Conservation (phyloP, 2,329 filamentous ascomycete species). For the Cadophora sp. region DNA sequence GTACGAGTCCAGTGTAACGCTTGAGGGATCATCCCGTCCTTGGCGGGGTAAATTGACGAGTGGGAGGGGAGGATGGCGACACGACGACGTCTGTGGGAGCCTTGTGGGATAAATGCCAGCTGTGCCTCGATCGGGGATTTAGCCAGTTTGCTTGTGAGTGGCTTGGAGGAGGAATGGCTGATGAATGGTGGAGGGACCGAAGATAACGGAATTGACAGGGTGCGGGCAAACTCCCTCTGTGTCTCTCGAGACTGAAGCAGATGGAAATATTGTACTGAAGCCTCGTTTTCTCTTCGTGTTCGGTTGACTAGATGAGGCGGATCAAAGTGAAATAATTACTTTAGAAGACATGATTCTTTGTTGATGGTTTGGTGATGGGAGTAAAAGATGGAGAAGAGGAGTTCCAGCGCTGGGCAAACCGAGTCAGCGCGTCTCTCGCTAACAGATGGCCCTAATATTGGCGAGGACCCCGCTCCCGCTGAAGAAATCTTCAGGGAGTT, state of each 20-base stretch:
- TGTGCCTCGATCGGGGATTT: constrained; percentile 10
- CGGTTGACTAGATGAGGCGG: background rate
- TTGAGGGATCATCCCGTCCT: constrained; percentile 6
- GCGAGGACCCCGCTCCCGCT: background rate
- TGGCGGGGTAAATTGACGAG: constrained; percentile 12
- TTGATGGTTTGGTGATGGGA: background rate
- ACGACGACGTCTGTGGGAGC: constrained; percentile 4
- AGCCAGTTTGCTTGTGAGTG: background rate
- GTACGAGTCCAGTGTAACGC: constrained; percentile 12
- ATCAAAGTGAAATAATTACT: background rate
- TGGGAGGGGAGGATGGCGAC: background rate
- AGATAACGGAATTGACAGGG: constrained; percentile 1
- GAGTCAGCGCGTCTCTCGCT: background rate
- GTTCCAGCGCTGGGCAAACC: background rate
- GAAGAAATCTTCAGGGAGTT: background rate
- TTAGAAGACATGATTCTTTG: background rate
- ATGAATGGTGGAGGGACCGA: constrained; percentile 2
- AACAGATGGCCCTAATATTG: background rate
- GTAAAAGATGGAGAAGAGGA: background rate
- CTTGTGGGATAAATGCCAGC: background rate
- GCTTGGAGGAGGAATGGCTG: background rate
- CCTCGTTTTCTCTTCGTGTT: background rate
- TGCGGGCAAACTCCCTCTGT: background rate
- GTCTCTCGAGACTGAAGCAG: background rate
- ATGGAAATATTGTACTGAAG: background rate